Evolutionary conservation across 441 rosid species (phyloP), one percentile per base, ranked within the genome.

Genomic region (Bocquillonia castaneifolia): DNA sequence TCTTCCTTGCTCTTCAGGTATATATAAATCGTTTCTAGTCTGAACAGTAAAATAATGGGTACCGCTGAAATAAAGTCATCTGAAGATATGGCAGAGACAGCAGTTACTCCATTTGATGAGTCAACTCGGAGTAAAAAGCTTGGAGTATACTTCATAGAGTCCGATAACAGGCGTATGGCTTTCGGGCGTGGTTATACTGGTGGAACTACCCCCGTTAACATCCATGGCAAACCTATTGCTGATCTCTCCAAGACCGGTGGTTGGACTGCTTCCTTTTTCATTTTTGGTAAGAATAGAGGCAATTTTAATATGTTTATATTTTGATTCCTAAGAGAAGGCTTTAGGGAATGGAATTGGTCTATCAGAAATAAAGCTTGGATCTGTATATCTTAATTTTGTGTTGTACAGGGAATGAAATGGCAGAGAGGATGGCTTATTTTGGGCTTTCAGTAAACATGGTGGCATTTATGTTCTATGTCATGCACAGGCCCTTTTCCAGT

Each of bases 391-490:
- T n/a, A 15, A 3, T 17, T 29, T n/a, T 50, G 4, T 54, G 10
- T 39, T 65, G 42, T 68, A 17, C 86, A 91, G 98, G 98, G 62
- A 93, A 93, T 73, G 98, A 93, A 78, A 89, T 89, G 91, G 96
- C 98, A n/a, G 98, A 91, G 80, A 84, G 96, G 76, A 86, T 93
- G 96, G 97, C 96, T 31, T 91, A 88, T 75, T 93, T 88, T 28
- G 98, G 98, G 22, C 80, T 93, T 13, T 86, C 98, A 0, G 98
- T 93, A 18, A 93, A 93, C 86, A 93, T 93, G 98, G 93, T 93
- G 77, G 87, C 86, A 8, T 93, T 89, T 59, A 86, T 91, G 94
- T 91, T 93, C 75, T 84, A 84, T 72, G 86, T 91, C 20, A 93
- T 93, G 97, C 96, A 93, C 68, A 80, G 73, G 70, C 94, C 98